Percentiles rank a stretch among this genome's conserved stretches.
phyloP scores from a whole-genome alignment of 169 alveolate species.

The Plasmodium blacklocki region DNA sequence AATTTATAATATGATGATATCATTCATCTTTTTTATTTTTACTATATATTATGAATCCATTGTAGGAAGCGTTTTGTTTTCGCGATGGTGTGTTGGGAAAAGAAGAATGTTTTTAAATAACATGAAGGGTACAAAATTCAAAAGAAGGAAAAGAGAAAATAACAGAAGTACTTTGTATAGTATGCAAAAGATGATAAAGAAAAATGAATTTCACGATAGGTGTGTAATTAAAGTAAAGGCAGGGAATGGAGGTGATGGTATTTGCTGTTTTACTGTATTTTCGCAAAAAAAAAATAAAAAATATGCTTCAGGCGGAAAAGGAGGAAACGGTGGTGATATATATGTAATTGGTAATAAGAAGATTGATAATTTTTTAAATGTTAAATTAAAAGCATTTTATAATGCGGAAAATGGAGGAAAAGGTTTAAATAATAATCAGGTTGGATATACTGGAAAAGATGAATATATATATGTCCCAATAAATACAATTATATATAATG shows the following conservation, averaged over 20 bases:
- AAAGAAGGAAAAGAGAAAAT: not conserved
- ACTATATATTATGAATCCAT: slow-evolving; percentile 8
- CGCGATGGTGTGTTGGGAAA: not conserved
- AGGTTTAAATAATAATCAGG: slow-evolving; percentile 74
- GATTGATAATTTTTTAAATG: slow-evolving; percentile 81
- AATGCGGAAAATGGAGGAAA: slow-evolving; percentile 89
- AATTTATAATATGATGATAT: no score
- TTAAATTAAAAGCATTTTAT: slow-evolving; percentile 82
- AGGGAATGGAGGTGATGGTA: slow-evolving; percentile 93
- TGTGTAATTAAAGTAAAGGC: slow-evolving; percentile 85
- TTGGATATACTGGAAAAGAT: slow-evolving; percentile 91
- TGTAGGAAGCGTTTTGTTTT: slow-evolving; percentile 6
- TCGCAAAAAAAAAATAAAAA: slow-evolving; percentile 89
- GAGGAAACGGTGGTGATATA: slow-evolving; percentile 95
- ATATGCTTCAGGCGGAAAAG: slow-evolving; percentile 95
- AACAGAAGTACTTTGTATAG: slow-evolving; percentile 17
- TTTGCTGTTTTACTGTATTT: slow-evolving; percentile 79
- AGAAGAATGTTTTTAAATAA: slow-evolving; percentile 19
- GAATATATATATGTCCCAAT: slow-evolving; percentile 88
- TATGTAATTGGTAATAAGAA: slow-evolving; percentile 83
- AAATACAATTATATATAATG: slow-evolving; percentile 90
- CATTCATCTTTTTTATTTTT: slow-evolving; percentile 3
- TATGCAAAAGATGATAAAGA: slow-evolving; percentile 55
- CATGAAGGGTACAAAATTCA: not conserved
- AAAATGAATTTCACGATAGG: slow-evolving; percentile 80